Base-by-base conservation (phyloP, 257 asterid genomes). In the Salvia hispanica region DNA sequence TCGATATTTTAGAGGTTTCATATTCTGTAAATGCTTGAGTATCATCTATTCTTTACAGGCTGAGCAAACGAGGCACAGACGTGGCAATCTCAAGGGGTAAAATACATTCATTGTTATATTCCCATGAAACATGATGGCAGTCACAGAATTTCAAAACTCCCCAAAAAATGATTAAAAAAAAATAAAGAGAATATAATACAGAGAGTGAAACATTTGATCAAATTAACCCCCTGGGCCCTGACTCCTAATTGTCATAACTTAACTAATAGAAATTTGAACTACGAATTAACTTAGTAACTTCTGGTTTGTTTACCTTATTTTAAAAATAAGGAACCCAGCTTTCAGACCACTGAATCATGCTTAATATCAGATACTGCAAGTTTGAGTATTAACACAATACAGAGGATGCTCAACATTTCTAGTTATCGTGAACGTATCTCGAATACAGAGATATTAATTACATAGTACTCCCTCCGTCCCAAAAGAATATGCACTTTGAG, bases 321-420 rank as follows among this genome's bases (percentile, higher is more conserved):
- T 6, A 53, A 12, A 44, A 21, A 64, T 16, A 34, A 64, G 16
- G 36, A 64, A 39, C 58, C 34, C 45, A 47, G 43, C 10, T 61
- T 60, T 16, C 33, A 51, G 47, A 50, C 51, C 39, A 66, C 21
- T 15, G 14, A 6, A 36, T 51, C 13, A 34, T 36, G 36, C 18
- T 65, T 36, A 18, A 60, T 7, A 48, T 34, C 48, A 36, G 21
- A 50, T 2, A 7, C 12, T 0, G 21, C 5, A 16, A 33, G 50
- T 34, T 15, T 50, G 16, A 64, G 2, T 46, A 47, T 33, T 36
- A 64, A 18, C 12, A 34, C 21, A 14, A 39, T 51, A 25, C 52
- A 51, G 52, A 37, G 52, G 36, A 37, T 51, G 52, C 52, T 51
- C 16, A 66, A 37, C 7, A 25, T 64, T 47, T 46, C 55, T 31